Conservation (phyloP, 495 filamentous ascomycete species). For the Neurospora sp. region DNA sequence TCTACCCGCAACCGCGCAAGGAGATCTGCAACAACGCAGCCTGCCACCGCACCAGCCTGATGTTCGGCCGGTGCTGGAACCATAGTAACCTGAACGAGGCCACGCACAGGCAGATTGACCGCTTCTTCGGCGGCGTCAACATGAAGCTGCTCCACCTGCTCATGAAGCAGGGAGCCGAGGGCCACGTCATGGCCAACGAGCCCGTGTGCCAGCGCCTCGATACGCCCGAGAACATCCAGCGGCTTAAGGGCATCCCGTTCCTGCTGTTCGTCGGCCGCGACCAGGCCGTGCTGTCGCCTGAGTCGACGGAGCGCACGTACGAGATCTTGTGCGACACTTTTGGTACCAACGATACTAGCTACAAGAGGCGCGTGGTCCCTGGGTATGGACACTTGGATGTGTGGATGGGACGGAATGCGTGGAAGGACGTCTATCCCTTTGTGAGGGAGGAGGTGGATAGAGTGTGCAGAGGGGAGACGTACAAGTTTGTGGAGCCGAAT, state of each 20-base stretch:
- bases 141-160: constrained; percentile 48
- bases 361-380: constrained; percentile 43
- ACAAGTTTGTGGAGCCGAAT: constrained; percentile 30
- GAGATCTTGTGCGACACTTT: constrained; percentile 45
- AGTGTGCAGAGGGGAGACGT: constrained; percentile 30
- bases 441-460: constrained; percentile 46
- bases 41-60: constrained; percentile 50
- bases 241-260: constrained; percentile 47
- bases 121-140: constrained; percentile 53
- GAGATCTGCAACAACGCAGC: constrained; percentile 54
- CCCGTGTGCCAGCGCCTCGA: constrained; percentile 36
- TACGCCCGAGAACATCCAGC: constrained; percentile 36
- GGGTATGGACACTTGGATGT: constrained; percentile 60
- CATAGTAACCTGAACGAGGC: constrained; percentile 53
- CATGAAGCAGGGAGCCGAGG: constrained; percentile 45
- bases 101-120: constrained; percentile 51
- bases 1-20: constrained; percentile 45
- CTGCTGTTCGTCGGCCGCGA: constrained; percentile 47
- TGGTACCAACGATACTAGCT: constrained; percentile 29
- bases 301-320: constrained; percentile 48
- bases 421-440: constrained; percentile 53
- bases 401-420: constrained; percentile 55
- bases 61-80: constrained; percentile 58
- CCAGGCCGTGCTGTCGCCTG: constrained; percentile 50
- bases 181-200: constrained; percentile 42